Percentiles rank a stretch among this genome's conserved stretches.
phyloP scores from a whole-genome alignment of 768 basidiomycete genomes.

The Terana coerulea region DNA sequence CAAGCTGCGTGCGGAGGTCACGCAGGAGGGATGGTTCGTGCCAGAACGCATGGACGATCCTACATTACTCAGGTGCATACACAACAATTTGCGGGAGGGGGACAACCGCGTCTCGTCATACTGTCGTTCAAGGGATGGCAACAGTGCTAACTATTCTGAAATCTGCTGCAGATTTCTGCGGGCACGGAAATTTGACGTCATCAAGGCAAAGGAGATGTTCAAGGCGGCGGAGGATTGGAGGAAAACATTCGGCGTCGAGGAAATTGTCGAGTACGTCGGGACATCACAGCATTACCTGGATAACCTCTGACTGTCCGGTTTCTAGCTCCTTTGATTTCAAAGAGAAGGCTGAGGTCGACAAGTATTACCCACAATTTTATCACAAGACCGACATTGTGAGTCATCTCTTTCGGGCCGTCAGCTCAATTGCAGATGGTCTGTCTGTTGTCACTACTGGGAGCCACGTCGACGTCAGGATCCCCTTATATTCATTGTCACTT shows the following conservation, averaged over 20 bases:
- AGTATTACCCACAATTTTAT: constrained; percentile 94
- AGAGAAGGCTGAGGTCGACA: constrained; percentile 79
- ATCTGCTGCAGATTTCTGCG: constrained; percentile 68
- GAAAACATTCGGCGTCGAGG: constrained; percentile 77
- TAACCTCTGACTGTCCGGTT: constrained; percentile 3
- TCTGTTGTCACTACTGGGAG: too few relatives aligned
- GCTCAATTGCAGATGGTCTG: too few relatives aligned
- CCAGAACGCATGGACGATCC: constrained; percentile 69
- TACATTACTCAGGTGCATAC: constrained; percentile 56
- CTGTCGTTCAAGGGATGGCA: too few relatives aligned
- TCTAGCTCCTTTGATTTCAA: constrained; percentile 80
- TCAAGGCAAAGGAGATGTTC: constrained; percentile 82
- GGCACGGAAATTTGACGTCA: constrained; percentile 88
- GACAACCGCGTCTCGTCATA: too few relatives aligned
- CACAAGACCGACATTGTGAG: constrained; percentile 91
- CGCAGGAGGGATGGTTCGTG: constrained; percentile 57
- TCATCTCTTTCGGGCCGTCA: neutral
- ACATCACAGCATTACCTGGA: neutral
- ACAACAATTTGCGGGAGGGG: too few relatives aligned
- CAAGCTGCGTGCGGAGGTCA: constrained; percentile 61
- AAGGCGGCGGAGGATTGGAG: constrained; percentile 84
- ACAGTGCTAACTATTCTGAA: too few relatives aligned
- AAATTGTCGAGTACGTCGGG: constrained; percentile 57
- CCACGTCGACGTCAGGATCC: too few relatives aligned
- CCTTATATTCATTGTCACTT: too few relatives aligned